Base-by-base conservation (phyloP, 1,284 basidiomycete species). In the Pseudozyma pruni region DNA sequence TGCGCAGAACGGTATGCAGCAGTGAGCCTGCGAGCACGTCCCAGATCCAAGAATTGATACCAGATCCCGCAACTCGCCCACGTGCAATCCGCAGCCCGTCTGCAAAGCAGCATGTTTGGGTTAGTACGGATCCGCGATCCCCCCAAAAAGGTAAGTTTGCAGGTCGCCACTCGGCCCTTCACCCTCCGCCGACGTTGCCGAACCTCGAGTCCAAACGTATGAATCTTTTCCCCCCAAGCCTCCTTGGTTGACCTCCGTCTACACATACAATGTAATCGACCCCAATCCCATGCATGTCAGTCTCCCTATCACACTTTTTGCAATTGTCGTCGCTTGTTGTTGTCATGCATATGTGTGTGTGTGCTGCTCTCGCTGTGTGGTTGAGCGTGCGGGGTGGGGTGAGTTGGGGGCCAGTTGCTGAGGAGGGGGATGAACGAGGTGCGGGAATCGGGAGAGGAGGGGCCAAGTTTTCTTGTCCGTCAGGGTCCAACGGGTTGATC, bases 1-100 rank as follows among this genome's bases (percentile, higher is more conserved):
- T 14, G 43, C 69, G n/a, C 55, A 59, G 41, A 74, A 78, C 45
- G 63, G 70, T 38, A 78, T 78, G 76, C 72, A 78, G 73, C 68
- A 71, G 59, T 74, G 62, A 48, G 33, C 7, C 8, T 29, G 13
- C n/a, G n/a, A n/a, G n/a, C n/a, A n/a, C n/a, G n/a, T n/a, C n/a
- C n/a, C n/a, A n/a, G n/a, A 29, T 27, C 42, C 14, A 29, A 11
- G 7, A 22, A 23, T 48, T 47, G 55, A 66, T 59, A 66, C 62
- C 62, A 47, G 34, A 45, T 44, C 29, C n/a, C 16, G 32, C 17
- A 11, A 20, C 29, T 40, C 19, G 4, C 34, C 6, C 23, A 8
- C 48, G 25, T n/a, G 25, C 48, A 31, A 7, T 50, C 32, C 9
- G 8, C 41, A 41, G 37, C 20, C 8, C 10, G 5, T 10, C 13